phyloP scores from a whole-genome alignment of 108 stramenopile species.

The Pseudonitzschia multiseries region DNA sequence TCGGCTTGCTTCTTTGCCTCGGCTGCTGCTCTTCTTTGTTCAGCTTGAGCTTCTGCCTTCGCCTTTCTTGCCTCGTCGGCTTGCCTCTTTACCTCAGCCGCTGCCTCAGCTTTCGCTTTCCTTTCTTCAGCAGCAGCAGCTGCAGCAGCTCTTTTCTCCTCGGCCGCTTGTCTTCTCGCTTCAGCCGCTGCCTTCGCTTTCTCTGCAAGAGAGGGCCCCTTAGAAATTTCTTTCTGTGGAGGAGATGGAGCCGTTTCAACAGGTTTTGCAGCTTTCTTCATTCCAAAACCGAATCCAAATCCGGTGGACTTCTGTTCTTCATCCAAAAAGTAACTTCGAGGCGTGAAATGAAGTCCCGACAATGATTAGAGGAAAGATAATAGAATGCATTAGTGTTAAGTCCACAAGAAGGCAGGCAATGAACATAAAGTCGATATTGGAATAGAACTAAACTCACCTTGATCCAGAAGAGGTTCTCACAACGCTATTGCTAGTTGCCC shows the following conservation, averaged over 20 bases:
- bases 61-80: conserved; percentile 19
- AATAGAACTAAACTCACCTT: conserved; percentile 29
- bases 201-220: conserved; percentile 11
- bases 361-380: not conserved
- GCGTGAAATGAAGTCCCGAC: not conserved
- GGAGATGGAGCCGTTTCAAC: not conserved
- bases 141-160: conserved; percentile 22
- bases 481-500: conserved; percentile 46
- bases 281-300: conserved; percentile 1
- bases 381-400: not conserved
- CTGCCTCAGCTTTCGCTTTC: conserved; percentile 24
- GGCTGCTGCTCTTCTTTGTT: conserved; percentile 13
- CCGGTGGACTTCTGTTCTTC: not conserved
- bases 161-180: conserved; percentile 14
- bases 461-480: conserved; percentile 70
- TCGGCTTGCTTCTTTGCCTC: not conserved
- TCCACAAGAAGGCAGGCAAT: not conserved
- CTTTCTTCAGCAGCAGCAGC: conserved; percentile 27
- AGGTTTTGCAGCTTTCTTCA: not conserved
- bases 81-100: conserved; percentile 23
- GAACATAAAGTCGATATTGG: not conserved
- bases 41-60: not conserved
- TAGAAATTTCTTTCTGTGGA: not conserved
- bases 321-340: conserved; percentile 29
- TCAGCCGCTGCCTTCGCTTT: conserved; percentile 20